Base-by-base conservation (phyloP, 768 basidiomycete genomes). In the Russula brevipes region DNA sequence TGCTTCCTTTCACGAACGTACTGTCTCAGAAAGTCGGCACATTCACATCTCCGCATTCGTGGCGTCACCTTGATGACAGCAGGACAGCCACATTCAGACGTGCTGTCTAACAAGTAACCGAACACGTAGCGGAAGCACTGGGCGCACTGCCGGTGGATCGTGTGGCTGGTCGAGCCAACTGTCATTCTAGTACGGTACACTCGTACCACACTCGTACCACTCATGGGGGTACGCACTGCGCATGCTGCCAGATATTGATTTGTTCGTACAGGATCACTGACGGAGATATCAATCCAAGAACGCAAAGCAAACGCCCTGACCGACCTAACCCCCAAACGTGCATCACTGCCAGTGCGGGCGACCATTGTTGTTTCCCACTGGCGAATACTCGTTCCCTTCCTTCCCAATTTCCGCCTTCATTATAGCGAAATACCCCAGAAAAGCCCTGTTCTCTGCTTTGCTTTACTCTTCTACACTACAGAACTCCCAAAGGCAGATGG, bases 21-120 rank as follows among this genome's bases (percentile, higher is more conserved):
- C 74, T 75, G 11, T 80, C 76, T 69, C 77, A 72, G 58, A 70
- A 68, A 17, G 80, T 82, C 5, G 82, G 82, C 24, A 76, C 75
- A 59, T 82, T 24, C 24, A 76, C 63, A 71, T 81, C 16, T 82
- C 66, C 64, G 17, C 2, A 31, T 56, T n/a, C 52, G 47, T 17
- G 41, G 49, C 24, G 9, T 44, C 2, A 8, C 16, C 4, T 41
- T 38, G 38, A 47, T 41, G 33, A 30, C 44, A 36, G 11, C 35
- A 38, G 9, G 0, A 31, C 53, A 4, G 31, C 19, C 16, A 11
- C 39, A 6, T 59, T 41, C 45, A 64, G 58, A 33, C 63, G 47
- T 17, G 59, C 59, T 33, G 24, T 45, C 45, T 14, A 16, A 54
- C 64, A 42, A 24, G 52, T 59, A 19, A 36, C 36, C 36, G 19